Evolutionary conservation across 164 flowering plant genomes (phyloP), one percentile per base, ranked within the genome.

Genomic region (Macadamia integrifolia): DNA sequence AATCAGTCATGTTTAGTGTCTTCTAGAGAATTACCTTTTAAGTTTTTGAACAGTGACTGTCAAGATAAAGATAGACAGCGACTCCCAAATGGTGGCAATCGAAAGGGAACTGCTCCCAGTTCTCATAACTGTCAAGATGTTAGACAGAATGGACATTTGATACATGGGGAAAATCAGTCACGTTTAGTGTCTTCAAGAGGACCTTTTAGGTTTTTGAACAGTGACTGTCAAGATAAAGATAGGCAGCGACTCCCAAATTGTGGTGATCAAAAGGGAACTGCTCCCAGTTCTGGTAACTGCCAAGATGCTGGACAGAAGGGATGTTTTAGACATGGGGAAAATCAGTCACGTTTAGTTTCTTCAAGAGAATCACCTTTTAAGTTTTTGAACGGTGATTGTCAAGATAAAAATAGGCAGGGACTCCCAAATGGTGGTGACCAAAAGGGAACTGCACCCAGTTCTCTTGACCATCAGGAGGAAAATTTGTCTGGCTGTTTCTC

Each of bases 241-340:
- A 59, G 60, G 14, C 9, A 3, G 50, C 61, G 12, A 68, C 28
- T 59, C 15, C 49, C 71, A 10, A 75, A 72, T 55, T 66, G 74
- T 68, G 67, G 74, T 68, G 65, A 63, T 71, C 67, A 60, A 30
- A 80, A 75, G 67, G 77, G 50, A 56, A 76, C 69, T 66, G 65
- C 72, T 55, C 65, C 78, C 59, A 62, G 15, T 23, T 23, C 23
- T 23, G 23, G 23, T 23, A 23, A 23, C 23, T 23, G 23, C 23
- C 23, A 23, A 23, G 23, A 23, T 23, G 23, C 23, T 23, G 23
- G 23, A 23, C 23, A 23, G 23, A 23, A 23, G 23, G 23, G 23
- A 23, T 23, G 23, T 23, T 23, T 23, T 23, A 23, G 0, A 23
- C 23, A 23, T 23, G 23, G 23, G 23, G 23, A n/a, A 57, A 75